Evolutionary conservation across 2,329 filamentous ascomycete species (phyloP), one percentile per base, ranked within the genome.

Genomic region (Cladophialophora chaetospira): DNA sequence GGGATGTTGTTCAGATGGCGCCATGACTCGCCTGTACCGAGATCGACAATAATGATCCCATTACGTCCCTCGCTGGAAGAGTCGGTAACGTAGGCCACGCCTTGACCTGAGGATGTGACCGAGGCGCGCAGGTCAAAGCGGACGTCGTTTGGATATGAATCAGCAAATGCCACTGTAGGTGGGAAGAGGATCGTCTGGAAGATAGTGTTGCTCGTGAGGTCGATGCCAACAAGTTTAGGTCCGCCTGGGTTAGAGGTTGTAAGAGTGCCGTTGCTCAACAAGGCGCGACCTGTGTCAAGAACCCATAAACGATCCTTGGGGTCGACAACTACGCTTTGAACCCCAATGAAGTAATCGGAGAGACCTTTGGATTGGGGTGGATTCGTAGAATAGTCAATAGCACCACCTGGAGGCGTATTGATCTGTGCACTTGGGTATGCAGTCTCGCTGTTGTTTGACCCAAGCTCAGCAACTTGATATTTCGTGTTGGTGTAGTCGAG

Each of bases 51-150:
- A 48, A 82, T 69, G 52, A 82, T 74, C 3, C 74, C 79, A 52
- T 78, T 80, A 31, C 75, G 74, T 33, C 79, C 78, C 65, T 79
- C 76, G 42, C 66, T 65, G 43, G 71, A 76, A 29, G 73, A 77
- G 62, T 82, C 80, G 21, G 79, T 81, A 63, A 82, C 80, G 65
- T 82, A 82, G 0, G 78, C 79, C 11, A 81, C 64, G 15, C 79
- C 79, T 25, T 74, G 61, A 2, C 78, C 77, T 2, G 71, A 71
- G 2, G 50, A 43, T 10, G 62, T 42, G 11, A 67, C 58, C 0
- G 75, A 76, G 2, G 74, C 49, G 11, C 74, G 72, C n/a, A 81
- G 71, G 61, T 83, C 79, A 67, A 83, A 78, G 47, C 80, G 77
- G 6, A 82, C 70, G 58, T 82, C 80, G 64, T 82, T 82, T 31